Conservation (phyloP, 1,139 yeast genomes). For the Casaregolazyma lundiana region DNA sequence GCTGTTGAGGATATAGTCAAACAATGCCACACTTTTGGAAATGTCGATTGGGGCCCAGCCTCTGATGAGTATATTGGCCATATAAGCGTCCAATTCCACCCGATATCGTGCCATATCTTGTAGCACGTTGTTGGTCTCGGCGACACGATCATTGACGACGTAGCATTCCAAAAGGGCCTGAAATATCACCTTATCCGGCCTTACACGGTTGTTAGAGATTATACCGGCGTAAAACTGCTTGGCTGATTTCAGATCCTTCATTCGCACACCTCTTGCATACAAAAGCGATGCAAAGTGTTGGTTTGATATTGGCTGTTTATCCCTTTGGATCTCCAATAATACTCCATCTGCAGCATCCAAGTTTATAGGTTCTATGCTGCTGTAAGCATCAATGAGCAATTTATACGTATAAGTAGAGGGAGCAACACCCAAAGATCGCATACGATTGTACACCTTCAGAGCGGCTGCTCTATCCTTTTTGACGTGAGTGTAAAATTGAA, state of each 20-base stretch:
- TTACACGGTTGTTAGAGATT: conserved; percentile 27
- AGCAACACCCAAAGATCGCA: conserved; percentile 27
- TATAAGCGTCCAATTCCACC: conserved; percentile 34
- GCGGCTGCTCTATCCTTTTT: conserved; percentile 35
- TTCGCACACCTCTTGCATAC: conserved; percentile 38
- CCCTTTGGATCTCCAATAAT: conserved; percentile 30
- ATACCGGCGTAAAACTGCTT: conserved; percentile 32
- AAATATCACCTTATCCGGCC: conserved; percentile 37
- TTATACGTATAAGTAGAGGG: conserved; percentile 39
- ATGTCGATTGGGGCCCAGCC: conserved; percentile 37
- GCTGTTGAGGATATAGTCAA: conserved; percentile 27
- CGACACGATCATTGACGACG: conserved; percentile 31
- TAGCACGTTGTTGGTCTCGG: conserved; percentile 31
- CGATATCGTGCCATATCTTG: conserved; percentile 34
- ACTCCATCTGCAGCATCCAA: conserved; percentile 37
- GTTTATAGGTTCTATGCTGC: conserved; percentile 32
- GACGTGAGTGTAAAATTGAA: conserved; percentile 37
- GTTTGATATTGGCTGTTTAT: conserved; percentile 28
- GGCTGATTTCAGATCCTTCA: conserved; percentile 34
- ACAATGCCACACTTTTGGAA: conserved; percentile 30
- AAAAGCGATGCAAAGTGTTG: conserved; percentile 40
- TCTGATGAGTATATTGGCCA: conserved; percentile 35
- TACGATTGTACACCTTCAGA: conserved; percentile 29
- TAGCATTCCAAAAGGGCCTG: conserved; percentile 39
- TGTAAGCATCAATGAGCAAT: conserved; percentile 38